Conservation (phyloP, 345 rosid species). For the Lepidium aucheri region DNA sequence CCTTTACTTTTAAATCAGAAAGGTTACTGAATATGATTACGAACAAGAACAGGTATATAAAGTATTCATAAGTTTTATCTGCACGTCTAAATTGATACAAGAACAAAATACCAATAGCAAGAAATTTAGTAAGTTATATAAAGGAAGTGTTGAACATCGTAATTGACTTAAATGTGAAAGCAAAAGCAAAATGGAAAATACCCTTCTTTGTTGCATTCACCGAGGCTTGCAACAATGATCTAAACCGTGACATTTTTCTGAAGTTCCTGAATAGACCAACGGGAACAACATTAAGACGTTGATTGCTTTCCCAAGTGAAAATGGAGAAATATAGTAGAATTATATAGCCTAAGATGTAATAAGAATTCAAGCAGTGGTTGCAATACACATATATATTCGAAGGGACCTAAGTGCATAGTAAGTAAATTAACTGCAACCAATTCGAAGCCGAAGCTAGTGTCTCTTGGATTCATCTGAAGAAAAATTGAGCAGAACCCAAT, state of each 20-base stretch:
- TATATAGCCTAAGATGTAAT: background rate
- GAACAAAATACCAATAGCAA: background rate
- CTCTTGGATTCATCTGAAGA: background rate
- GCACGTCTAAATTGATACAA: background rate
- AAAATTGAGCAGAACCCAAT: background rate
- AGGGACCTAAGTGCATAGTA: background rate
- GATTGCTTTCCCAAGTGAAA: background rate
- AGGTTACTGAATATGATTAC: background rate
- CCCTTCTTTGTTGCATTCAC: conserved; percentile 82
- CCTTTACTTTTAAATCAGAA: background rate
- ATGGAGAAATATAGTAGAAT: background rate
- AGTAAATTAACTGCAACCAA: background rate
- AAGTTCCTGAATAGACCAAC: background rate
- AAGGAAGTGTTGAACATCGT: background rate
- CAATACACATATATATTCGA: background rate
- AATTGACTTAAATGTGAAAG: background rate
- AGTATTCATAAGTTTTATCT: background rate
- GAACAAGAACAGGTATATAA: background rate
- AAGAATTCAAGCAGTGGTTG: background rate
- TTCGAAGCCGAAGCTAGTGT: background rate
- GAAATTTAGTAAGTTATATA: background rate
- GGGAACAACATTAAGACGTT: background rate
- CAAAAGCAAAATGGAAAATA: conserved; percentile 8
- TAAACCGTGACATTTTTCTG: conserved; percentile 60
- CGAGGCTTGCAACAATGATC: conserved; percentile 68